These are phyloP conservation scores for Heimioporus sp. DNA, from an alignment of 768 basidiomycete genomes.

Conservation along the genomic window DNA sequence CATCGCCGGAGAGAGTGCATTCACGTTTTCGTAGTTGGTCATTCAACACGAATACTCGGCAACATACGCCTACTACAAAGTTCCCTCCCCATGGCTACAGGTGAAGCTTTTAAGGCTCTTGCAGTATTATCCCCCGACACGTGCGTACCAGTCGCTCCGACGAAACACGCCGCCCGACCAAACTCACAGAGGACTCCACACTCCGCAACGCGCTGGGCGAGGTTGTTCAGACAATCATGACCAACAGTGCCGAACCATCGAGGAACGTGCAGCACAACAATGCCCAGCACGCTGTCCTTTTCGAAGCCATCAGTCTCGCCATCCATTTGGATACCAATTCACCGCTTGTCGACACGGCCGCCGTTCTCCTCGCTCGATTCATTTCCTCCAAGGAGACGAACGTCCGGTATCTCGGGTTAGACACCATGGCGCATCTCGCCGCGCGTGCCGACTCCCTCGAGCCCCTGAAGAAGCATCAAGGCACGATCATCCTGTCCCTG, in stretches of 20 bases:
- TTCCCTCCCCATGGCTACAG: conserved; percentile 96
- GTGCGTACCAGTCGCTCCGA: conserved; percentile 40
- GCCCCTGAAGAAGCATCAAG: conserved; percentile 93
- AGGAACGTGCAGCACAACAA: conserved; percentile 98
- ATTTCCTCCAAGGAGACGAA: conserved; percentile 99
- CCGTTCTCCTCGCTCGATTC: conserved; percentile 89
- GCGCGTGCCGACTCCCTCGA: conserved; percentile 89
- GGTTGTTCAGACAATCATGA: conserved; percentile 88
- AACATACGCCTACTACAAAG: conserved; percentile 96
- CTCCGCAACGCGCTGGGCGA: conserved; percentile 73
- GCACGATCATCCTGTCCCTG: conserved; percentile 90
- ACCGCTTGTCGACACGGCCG: conserved; percentile 82
- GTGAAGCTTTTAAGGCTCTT: conserved; percentile 90
- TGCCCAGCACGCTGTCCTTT: conserved; percentile 96
- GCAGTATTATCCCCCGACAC: conserved; percentile 95
- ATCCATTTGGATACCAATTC: conserved; percentile 95
- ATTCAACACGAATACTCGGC: conserved; percentile 87
- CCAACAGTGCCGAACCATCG: conserved; percentile 85
- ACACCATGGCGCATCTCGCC: conserved; percentile 98
- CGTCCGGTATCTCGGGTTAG: conserved; percentile 93
- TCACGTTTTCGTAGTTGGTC: conserved; percentile 57
- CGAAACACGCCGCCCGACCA: conserved; percentile 4
- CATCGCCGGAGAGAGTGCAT: conserved; percentile 1
- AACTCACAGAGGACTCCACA: conserved; percentile 73
- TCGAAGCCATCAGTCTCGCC: conserved; percentile 94